Evolutionary conservation across 257 asterid species (phyloP).

Genomic region (Petrea volubilis): DNA sequence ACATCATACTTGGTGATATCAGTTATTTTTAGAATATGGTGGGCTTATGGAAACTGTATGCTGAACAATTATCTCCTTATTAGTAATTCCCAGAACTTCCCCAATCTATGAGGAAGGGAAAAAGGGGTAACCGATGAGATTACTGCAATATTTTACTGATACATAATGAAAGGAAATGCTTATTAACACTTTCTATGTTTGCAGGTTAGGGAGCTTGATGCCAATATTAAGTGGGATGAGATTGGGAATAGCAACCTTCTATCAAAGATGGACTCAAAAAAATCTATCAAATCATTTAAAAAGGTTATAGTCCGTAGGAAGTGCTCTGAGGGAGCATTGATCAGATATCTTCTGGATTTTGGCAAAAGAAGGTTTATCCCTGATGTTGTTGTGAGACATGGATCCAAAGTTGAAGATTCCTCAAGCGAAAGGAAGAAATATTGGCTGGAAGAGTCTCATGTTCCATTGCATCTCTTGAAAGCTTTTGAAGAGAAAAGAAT

Average conservation of each 20-base stretch:
- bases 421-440: conserved; percentile 68
- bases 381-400: conserved; percentile 71
- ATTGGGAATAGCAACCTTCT: conserved; percentile 57
- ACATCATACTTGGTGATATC: background rate
- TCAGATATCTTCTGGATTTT: conserved; percentile 87
- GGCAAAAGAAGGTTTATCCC: conserved; percentile 94
- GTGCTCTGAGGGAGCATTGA: conserved; percentile 59
- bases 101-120: background rate
- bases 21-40: too few relatives aligned
- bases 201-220: conserved; percentile 91
- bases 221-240: conserved; percentile 82
- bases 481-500: conserved; percentile 76
- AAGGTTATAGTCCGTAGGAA: conserved; percentile 77
- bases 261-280: conserved; percentile 54
- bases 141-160: conserved; percentile 6
- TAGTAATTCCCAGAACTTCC: background rate
- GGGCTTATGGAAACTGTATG: conserved; percentile 14
- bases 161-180: conserved; percentile 18
- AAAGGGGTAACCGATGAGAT: conserved; percentile 12
- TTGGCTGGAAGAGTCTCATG: conserved; percentile 89
- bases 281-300: conserved; percentile 68
- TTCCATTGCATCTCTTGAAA: conserved; percentile 88
- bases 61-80: conserved; percentile 6
- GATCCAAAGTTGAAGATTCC: conserved; percentile 64
- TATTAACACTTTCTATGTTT: conserved; percentile 27